A percentile compares a stretch with the other conserved stretches of the same genome.
Conservation (phyloP, 805 yeast species). For the Yarrowia hollandica region DNA sequence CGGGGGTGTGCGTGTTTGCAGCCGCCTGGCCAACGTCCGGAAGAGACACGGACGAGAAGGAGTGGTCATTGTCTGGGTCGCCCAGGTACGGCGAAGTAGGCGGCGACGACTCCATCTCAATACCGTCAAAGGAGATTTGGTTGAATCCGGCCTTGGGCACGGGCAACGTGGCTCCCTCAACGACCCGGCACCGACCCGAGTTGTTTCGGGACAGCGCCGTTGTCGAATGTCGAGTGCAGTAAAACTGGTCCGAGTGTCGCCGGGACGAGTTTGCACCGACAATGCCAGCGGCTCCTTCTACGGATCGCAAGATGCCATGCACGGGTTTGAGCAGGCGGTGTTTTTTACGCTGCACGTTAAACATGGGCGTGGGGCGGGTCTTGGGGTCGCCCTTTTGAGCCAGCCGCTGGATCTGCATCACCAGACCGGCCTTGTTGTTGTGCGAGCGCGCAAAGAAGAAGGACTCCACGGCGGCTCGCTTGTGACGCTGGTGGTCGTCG, state of each 20-base stretch:
- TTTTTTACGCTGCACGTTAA: slow-evolving; percentile 22
- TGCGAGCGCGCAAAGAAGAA: slow-evolving; percentile 22
- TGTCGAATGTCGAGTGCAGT: slow-evolving; percentile 5
- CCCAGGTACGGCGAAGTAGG: neutral
- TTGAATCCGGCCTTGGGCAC: slow-evolving; percentile 5
- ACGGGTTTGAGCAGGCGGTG: slow-evolving; percentile 24
- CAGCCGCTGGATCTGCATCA: slow-evolving; percentile 23
- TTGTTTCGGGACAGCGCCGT: slow-evolving; percentile 2
- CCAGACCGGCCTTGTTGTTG: slow-evolving; percentile 8
- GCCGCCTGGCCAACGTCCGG: neutral
- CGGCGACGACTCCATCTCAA: slow-evolving; percentile 15
- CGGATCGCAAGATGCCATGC: slow-evolving; percentile 19
- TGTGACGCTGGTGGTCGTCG: neutral
- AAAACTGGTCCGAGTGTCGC: slow-evolving; percentile 21
- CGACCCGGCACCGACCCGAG: neutral
- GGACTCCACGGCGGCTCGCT: slow-evolving; percentile 1
- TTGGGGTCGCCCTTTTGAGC: neutral
- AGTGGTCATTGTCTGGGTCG: neutral
- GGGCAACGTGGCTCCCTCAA: slow-evolving; percentile 4
- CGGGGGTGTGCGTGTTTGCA: too few species aligned
- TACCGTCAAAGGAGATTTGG: slow-evolving; percentile 16
- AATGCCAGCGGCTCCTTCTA: slow-evolving; percentile 22
- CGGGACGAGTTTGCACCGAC: slow-evolving; percentile 21
- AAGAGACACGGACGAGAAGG: neutral
- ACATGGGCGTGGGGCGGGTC: slow-evolving; percentile 14